These are phyloP conservation scores for Cruciata laevipes DNA, from an alignment of 257 asterid species.

Conservation along the genomic window DNA sequence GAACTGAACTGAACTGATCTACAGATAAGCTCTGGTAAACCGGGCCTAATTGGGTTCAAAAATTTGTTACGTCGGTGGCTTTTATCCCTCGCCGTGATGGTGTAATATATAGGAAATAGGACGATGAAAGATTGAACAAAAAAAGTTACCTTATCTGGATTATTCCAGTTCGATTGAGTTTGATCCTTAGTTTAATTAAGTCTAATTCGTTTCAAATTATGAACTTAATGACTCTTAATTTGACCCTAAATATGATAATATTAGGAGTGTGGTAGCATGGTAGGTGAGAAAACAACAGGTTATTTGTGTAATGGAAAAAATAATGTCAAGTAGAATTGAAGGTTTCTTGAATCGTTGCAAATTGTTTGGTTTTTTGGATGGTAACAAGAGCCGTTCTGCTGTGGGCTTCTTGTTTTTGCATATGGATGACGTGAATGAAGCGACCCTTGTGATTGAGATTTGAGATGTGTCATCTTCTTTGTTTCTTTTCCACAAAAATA, in stretches of 20 bases:
- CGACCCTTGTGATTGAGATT: constrained; percentile 8
- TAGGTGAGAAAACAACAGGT: constrained; percentile 40
- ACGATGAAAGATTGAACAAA: neutral
- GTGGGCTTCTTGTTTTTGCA: constrained; percentile 8
- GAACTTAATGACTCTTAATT: too few species aligned
- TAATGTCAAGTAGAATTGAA: constrained; percentile 11
- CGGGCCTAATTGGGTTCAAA: neutral
- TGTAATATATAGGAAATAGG: neutral
- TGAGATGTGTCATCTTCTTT: neutral
- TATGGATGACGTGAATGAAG: constrained; percentile 9
- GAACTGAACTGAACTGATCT: too few species aligned
- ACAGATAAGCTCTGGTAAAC: too few species aligned
- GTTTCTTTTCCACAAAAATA: neutral
- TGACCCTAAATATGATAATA: too few species aligned
- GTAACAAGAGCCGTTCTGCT: constrained; percentile 5
- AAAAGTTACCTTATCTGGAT: neutral
- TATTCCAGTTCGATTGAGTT: too few species aligned
- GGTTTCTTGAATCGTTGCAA: neutral
- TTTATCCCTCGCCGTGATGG: neutral
- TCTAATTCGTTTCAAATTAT: too few species aligned
- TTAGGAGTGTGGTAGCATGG: neutral
- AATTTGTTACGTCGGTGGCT: neutral
- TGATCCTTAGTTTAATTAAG: neutral
- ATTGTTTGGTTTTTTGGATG: neutral
- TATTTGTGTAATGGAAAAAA: constrained; percentile 6